Percentiles rank a stretch among this genome's conserved stretches.
Evolutionary conservation across 208 protist genomes (phyloP).

Genomic region (Leishmania turanica): DNA sequence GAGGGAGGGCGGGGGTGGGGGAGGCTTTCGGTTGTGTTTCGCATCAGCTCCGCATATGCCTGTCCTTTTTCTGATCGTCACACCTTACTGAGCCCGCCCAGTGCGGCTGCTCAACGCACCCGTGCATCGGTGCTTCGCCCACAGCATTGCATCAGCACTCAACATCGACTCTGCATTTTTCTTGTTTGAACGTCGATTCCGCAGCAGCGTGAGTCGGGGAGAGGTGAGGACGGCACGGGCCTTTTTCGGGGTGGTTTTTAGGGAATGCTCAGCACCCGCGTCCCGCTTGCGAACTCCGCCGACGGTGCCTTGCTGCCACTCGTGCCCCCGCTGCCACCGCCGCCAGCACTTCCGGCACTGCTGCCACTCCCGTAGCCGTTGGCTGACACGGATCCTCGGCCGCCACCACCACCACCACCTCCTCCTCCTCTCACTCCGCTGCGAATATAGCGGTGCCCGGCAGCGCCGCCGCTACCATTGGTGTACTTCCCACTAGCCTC

Average conservation of each 20-base stretch:
- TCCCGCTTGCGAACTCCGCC: conserved; percentile 12
- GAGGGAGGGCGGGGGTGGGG: not conserved
- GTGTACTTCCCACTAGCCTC: not conserved
- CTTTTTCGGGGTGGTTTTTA: conserved; percentile 5
- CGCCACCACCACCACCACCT: not conserved
- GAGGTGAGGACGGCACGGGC: not conserved
- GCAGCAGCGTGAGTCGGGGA: not conserved
- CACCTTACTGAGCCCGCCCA: not conserved
- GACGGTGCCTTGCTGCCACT: conserved; percentile 7
- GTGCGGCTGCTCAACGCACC: not conserved
- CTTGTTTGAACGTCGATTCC: not conserved
- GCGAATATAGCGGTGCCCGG: not conserved
- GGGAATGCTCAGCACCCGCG: conserved; percentile 18
- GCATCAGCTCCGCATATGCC: not conserved
- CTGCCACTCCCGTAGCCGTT: conserved; percentile 2
- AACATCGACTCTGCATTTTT: not conserved
- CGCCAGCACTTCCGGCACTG: not conserved
- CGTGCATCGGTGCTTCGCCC: not conserved
- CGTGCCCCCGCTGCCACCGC: conserved; percentile 2
- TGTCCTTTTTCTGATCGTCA: not conserved
- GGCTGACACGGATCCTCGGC: not conserved
- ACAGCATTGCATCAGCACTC: not conserved
- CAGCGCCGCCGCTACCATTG: not conserved
- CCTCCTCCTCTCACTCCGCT: not conserved
- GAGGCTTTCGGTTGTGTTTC: not conserved